Percentiles rank a stretch among this genome's conserved stretches.
Evolutionary conservation across 2,329 filamentous ascomycete genomes (phyloP).

Genomic region (Fusarium papillatum): DNA sequence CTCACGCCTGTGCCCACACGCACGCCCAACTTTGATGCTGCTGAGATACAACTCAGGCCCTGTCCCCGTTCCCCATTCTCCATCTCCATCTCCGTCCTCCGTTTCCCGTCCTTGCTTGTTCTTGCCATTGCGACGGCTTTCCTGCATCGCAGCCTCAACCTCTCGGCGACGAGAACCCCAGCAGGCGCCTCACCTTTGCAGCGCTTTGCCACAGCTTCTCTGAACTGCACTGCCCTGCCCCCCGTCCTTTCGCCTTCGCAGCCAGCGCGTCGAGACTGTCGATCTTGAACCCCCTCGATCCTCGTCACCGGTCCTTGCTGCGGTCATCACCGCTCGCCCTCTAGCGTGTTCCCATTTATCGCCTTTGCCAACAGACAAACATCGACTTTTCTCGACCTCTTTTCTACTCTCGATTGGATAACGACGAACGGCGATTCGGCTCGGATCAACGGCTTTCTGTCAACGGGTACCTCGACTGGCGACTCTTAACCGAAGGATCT

Average conservation of each 20-base stretch:
- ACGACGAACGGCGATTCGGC: conserved; percentile 23
- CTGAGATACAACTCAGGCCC: conserved; percentile 46
- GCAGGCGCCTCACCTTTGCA: conserved; percentile 19
- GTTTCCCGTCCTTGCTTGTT: conserved; percentile 39
- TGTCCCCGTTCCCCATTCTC: conserved; percentile 43
- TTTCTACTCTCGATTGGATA: conserved; percentile 13
- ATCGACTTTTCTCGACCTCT: not conserved
- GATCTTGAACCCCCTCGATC: conserved; percentile 10
- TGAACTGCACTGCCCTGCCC: not conserved
- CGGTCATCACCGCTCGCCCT: conserved; percentile 17
- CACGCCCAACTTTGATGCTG: conserved; percentile 42
- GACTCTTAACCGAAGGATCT: conserved; percentile 23
- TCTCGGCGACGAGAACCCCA: conserved; percentile 25
- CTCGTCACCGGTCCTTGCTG: conserved; percentile 21
- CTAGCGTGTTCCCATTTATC: conserved; percentile 19
- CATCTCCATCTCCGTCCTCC: conserved; percentile 27
- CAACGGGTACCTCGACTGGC: conserved; percentile 20
- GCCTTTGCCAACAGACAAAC: not conserved
- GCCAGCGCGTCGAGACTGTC: conserved; percentile 26
- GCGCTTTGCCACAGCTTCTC: conserved; percentile 19
- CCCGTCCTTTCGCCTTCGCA: conserved; percentile 11
- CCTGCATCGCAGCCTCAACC: conserved; percentile 38
- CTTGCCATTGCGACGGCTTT: conserved; percentile 44
- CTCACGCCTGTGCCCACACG: conserved; percentile 41
- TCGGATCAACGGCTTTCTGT: conserved; percentile 32